These are phyloP conservation scores for Santalum album DNA, from an alignment of 164 flowering plant genomes.

Conservation along the genomic window DNA sequence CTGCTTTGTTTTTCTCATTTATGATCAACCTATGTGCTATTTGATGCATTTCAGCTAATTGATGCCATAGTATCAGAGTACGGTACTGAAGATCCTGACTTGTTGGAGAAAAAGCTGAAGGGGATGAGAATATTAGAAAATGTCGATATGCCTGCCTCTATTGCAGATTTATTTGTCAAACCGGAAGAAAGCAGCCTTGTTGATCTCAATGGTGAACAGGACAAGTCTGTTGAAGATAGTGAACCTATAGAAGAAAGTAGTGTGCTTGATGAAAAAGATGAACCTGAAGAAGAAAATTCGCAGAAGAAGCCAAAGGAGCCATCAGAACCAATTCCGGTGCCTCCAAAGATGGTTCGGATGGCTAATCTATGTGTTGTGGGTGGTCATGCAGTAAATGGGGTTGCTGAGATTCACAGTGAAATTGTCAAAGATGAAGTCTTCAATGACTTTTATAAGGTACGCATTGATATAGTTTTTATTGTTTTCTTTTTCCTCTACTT, in stretches of 20 bases:
- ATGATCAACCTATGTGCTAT: slow-evolving; percentile 8
- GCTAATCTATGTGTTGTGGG: slow-evolving; percentile 92
- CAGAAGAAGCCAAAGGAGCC: slow-evolving; percentile 16
- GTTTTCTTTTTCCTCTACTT: not conserved
- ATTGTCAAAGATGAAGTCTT: slow-evolving; percentile 90
- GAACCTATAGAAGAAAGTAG: slow-evolving; percentile 9
- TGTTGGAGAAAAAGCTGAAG: slow-evolving; percentile 53
- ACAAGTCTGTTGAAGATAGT: slow-evolving; percentile 9
- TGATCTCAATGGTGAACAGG: slow-evolving; percentile 14
- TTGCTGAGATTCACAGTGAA: slow-evolving; percentile 94
- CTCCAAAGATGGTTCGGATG: slow-evolving; percentile 77
- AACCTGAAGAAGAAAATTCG: slow-evolving; percentile 19
- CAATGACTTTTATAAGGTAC: slow-evolving; percentile 72
- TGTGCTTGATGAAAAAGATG: slow-evolving; percentile 14
- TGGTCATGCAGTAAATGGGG: slow-evolving; percentile 96
- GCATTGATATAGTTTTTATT: not conserved
- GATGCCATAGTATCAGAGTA: slow-evolving; percentile 54
- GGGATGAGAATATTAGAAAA: slow-evolving; percentile 81
- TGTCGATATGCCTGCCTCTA: slow-evolving; percentile 54
- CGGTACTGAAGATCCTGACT: slow-evolving; percentile 57
- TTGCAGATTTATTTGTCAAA: slow-evolving; percentile 38
- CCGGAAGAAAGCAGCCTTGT: slow-evolving; percentile 26
- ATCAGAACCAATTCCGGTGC: slow-evolving; percentile 35
- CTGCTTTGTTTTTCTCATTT: not conserved
- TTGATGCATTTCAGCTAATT: slow-evolving; percentile 44